These are phyloP conservation scores for Pyricularia grisea DNA, from an alignment of 2,329 filamentous ascomycete genomes.

Conservation along the genomic window DNA sequence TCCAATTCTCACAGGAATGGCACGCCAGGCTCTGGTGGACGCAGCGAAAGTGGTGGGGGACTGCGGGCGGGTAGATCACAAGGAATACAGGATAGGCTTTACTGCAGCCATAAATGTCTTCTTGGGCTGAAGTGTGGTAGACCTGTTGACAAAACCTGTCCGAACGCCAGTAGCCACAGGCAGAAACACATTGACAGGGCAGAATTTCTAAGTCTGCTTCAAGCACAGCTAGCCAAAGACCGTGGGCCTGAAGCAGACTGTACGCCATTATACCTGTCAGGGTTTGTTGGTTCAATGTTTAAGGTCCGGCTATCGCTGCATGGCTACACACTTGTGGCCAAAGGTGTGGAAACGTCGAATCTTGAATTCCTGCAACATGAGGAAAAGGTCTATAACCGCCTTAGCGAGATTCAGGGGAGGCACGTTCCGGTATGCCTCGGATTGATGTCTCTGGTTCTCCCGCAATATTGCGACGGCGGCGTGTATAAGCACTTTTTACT, in stretches of 20 bases:
- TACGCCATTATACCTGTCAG: constrained; percentile 18
- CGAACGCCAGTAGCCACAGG: constrained; percentile 12
- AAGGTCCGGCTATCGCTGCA: constrained; percentile 23
- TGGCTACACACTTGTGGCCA: constrained; percentile 29
- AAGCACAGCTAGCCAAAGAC: background rate
- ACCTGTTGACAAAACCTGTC: background rate
- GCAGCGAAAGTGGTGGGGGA: background rate
- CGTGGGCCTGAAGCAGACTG: constrained; percentile 19
- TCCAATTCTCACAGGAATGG: background rate
- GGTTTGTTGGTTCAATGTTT: constrained; percentile 23
- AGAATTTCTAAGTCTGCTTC: constrained; percentile 18
- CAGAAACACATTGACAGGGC: constrained; percentile 14
- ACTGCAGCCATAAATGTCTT: background rate
- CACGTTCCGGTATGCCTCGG: constrained; percentile 9
- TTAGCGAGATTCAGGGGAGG: constrained; percentile 7
- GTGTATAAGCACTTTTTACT: too few species aligned
- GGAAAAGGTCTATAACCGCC: constrained; percentile 6
- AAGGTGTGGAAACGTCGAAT: constrained; percentile 22
- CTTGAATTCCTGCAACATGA: constrained; percentile 11
- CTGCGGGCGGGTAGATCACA: background rate
- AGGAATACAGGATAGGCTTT: background rate
- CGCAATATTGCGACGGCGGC: too few species aligned
- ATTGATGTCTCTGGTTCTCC: constrained; percentile 6
- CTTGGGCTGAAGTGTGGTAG: background rate
- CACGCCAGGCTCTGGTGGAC: background rate